Percentiles rank a stretch among this genome's conserved stretches.
phyloP scores from a whole-genome alignment of 140 eudicot genomes.

The Senecio squalidus region DNA sequence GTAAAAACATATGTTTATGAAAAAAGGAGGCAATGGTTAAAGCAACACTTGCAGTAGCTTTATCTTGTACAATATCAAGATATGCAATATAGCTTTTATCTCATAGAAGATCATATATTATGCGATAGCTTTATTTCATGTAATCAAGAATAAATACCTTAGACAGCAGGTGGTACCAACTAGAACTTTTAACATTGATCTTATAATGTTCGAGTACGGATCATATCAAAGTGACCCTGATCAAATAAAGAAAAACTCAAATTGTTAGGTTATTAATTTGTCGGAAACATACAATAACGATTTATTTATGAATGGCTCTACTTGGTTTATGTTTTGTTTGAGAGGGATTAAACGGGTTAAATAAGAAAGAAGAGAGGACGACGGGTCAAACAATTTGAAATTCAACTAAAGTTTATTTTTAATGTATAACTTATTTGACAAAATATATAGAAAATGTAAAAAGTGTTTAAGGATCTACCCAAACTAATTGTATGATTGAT shows the following conservation, averaged over 20 bases:
- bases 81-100: conserved; percentile 21
- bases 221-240: conserved; percentile 10
- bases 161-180: background rate
- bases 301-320: too few relatives aligned
- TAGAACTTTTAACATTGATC: conserved; percentile 7
- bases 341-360: too few relatives aligned
- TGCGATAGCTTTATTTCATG: conserved; percentile 18
- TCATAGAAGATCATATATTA: conserved; percentile 4
- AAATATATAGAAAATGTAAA: too few relatives aligned
- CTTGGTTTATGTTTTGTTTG: too few relatives aligned
- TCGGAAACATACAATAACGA: too few relatives aligned
- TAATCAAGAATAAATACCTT: conserved; percentile 15
- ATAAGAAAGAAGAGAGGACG: too few relatives aligned
- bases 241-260: conserved; percentile 1
- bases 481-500: too few relatives aligned
- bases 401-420: too few relatives aligned
- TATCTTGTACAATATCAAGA: conserved; percentile 18
- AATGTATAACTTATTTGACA: too few relatives aligned
- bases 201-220: background rate
- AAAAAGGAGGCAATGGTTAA: conserved; percentile 23
- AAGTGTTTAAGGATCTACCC: too few relatives aligned
- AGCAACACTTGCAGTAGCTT: conserved; percentile 13
- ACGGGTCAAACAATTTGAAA: too few relatives aligned
- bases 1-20: background rate
- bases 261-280: too few relatives aligned